These are phyloP conservation scores for Fusarium sp. DNA, from an alignment of 2,329 filamentous ascomycete genomes.

Conservation along the genomic window DNA sequence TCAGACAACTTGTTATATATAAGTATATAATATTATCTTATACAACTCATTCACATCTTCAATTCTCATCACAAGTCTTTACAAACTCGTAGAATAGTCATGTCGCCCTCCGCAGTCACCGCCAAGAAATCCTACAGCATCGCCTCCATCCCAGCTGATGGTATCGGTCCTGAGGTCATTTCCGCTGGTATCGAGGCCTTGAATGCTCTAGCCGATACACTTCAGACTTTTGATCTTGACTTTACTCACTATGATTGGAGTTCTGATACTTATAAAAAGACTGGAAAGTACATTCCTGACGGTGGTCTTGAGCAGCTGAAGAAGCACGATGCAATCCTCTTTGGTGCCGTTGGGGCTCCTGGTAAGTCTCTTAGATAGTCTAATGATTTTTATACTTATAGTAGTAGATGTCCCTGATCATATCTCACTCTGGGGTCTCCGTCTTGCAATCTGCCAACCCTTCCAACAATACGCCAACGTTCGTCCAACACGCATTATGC, in stretches of 20 bases:
- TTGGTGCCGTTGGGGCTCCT: conserved; percentile 73
- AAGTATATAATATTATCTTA: not conserved
- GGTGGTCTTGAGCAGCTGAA: conserved; percentile 54
- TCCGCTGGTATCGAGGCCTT: conserved; percentile 71
- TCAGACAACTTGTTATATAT: not conserved
- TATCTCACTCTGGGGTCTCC: conserved; percentile 73
- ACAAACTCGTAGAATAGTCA: not conserved
- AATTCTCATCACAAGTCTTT: not conserved
- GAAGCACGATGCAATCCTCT: conserved; percentile 70
- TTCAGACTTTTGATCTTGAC: conserved; percentile 69
- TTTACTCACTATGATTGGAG: conserved; percentile 76
- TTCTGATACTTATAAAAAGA: conserved; percentile 74
- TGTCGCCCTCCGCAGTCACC: conserved; percentile 42
- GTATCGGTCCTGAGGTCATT: conserved; percentile 74
- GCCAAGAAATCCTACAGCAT: conserved; percentile 60
- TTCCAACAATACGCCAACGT: conserved; percentile 77
- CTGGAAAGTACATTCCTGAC: conserved; percentile 63
- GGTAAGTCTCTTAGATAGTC: conserved; percentile 37
- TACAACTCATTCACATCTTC: not conserved
- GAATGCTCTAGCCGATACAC: conserved; percentile 62
- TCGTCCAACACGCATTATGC: conserved; percentile 71
- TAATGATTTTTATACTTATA: not conserved
- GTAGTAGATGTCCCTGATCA: conserved; percentile 70
- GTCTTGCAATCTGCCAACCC: conserved; percentile 72
- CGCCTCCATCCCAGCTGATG: conserved; percentile 72